Base-by-base conservation (phyloP, 2,329 filamentous ascomycete species). In the Alternaria sp. region DNA sequence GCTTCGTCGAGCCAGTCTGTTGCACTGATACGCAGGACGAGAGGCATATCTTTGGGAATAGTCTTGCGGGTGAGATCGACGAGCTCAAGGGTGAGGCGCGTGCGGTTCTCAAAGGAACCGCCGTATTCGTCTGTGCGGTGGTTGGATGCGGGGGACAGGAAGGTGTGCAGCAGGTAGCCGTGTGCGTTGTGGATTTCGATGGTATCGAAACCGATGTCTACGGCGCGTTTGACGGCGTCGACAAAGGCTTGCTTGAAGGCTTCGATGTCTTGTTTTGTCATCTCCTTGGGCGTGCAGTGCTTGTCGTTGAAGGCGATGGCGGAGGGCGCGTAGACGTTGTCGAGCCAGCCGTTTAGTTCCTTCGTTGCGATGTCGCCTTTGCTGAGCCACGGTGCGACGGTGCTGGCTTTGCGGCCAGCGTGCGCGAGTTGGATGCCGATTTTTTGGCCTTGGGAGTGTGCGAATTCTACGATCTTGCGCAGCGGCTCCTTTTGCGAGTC, bases 171-270 rank as follows among this genome's bases (percentile, higher is more conserved):
- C 0, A 96, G 85, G 74, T 94, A 96, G 1, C 92, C 92, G 72
- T 96, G 92, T 0, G 92, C 93, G 69, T 86, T 87, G 81, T 96
- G 93, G 54, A 96, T 88, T 77, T 96, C 93, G 62, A 96, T 89
- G 8, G 89, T 86, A 75, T 97, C 93, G 52, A 92, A 87, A 0
- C 93, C 93, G 1, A 89, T 90, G 11, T 77, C 74, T 7, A 85
- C 54, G 5, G 82, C 75, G 30, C 83, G 78, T 65, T 87, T 82
- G 5, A 94, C 79, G 1, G 92, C 86, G 40, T 85, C 85, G 5
- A 83, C 87, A 81, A 88, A 96, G 10, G 85, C 85, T 44, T 80
- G 76, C 72, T 93, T 90, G 49, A 93, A 81, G 4, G 82, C 79
- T 68, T 88, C 82, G 66, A 97, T 94, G 55, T 95, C 89, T 2